Base-by-base conservation (phyloP, 768 basidiomycete species). In the Mrakia gelida region DNA sequence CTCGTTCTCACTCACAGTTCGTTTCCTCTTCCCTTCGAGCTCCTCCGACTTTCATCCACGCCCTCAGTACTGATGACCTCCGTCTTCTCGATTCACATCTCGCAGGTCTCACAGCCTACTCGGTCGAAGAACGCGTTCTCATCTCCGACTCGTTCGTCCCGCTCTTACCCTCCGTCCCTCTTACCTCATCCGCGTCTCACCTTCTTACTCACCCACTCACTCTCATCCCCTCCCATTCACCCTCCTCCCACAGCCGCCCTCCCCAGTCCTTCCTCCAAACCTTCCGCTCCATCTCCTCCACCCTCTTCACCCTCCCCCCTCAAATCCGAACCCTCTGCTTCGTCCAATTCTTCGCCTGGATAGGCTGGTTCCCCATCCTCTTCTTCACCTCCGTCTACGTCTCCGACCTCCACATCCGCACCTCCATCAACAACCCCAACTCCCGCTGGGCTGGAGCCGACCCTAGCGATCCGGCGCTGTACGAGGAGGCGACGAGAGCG, bases 381-480 rank as follows among this genome's bases (percentile, higher is more conserved):
- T 95, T 95, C 85, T 95, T 94, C 86, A 91, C 90, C 4, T 91
- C 92, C 1, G 86, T 93, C 34, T 98, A 94, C 85, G 88, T 97
- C 75, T 92, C 92, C 16, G 95, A 96, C 81, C 87, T 96, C 16
- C 90, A 97, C 86, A 92, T 90, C 79, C 86, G 85, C 3, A 68
- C 74, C 30, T 80, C 75, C 10, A 78, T 73, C 73, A 32, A 26
- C 52, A 32, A 67, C 73, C 65, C 77, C 41, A 28, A 15, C 34
- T 62, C 73, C 2, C 21, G n/a, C 30, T 38, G 72, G 56, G 18
- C 34, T 2, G 63, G 65, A 49, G 23, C 82, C 32, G 81, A 81
- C n/a, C 83, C 82, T 1, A 84, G 84, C 1, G 81, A 86, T 3
- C 80, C 82, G n/a, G 79, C 73, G 2, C 70, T 90, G 0, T 89